phyloP scores from a whole-genome alignment of 371 early-diverging fungal species.

The Lichtheimia hyalospora region DNA sequence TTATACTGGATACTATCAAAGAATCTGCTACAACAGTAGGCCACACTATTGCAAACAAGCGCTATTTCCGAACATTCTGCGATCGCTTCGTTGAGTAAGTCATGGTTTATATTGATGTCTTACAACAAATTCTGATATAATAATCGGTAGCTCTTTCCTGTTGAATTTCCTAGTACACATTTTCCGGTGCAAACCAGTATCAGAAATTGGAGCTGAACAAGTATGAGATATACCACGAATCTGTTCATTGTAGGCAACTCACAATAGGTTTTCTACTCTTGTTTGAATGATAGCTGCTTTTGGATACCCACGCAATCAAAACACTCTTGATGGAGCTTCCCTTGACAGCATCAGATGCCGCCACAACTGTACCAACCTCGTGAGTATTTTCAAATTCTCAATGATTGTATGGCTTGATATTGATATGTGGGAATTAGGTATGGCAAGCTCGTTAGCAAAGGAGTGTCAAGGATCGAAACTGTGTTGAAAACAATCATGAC shows the following conservation, averaged over 20 bases:
- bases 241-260: too few relatives aligned
- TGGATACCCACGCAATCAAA: constrained; percentile 91
- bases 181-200: constrained; percentile 75
- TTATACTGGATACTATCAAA: constrained; percentile 56
- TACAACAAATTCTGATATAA: constrained; percentile 6
- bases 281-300: constrained; percentile 56
- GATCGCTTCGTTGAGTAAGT: constrained; percentile 89
- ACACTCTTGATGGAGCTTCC: constrained; percentile 76
- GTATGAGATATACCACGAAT: constrained; percentile 18
- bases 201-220: constrained; percentile 88
- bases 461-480: constrained; percentile 79
- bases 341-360: constrained; percentile 51
- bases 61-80: constrained; percentile 83
- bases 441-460: constrained; percentile 76
- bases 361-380: constrained; percentile 55
- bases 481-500: constrained; percentile 90
- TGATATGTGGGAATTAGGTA: constrained; percentile 47
- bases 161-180: constrained; percentile 62
- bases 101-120: too few relatives aligned
- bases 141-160: constrained; percentile 60
- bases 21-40: constrained; percentile 55
- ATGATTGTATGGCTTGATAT: not conserved
- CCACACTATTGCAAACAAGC: constrained; percentile 62
- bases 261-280: too few relatives aligned
- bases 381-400: constrained; percentile 29